Conservation (phyloP, 31 red algal species). For the Asparagopsis taxiformis region DNA sequence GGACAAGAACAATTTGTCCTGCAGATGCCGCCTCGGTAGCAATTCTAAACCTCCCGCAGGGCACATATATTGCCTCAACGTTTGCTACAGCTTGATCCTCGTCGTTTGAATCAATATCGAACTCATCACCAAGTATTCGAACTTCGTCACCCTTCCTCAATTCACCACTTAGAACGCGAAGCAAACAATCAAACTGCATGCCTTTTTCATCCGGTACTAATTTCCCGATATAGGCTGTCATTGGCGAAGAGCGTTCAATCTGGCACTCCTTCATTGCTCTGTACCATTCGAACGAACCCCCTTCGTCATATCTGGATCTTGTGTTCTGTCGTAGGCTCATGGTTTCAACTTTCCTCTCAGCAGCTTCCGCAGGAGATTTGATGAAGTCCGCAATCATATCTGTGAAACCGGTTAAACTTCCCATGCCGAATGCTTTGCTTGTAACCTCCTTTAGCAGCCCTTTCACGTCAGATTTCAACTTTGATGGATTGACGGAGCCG, state of each 20-base stretch:
- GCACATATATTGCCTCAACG: constrained; percentile 52
- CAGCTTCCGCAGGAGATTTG: constrained; percentile 26
- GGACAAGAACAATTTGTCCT: constrained; percentile 78
- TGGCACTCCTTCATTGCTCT: constrained; percentile 13
- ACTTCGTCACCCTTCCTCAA: constrained; percentile 33
- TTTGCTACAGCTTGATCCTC: constrained; percentile 75
- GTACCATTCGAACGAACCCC: background rate
- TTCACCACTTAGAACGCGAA: constrained; percentile 61
- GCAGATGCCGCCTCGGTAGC: constrained; percentile 42
- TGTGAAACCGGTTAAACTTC: constrained; percentile 40
- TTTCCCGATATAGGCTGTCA: constrained; percentile 68
- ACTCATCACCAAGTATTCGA: constrained; percentile 59
- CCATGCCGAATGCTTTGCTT: constrained; percentile 45
- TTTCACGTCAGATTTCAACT: constrained; percentile 34
- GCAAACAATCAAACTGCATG: constrained; percentile 64
- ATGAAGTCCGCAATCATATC: constrained; percentile 48
- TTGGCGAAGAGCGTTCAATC: constrained; percentile 7
- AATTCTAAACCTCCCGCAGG: constrained; percentile 77
- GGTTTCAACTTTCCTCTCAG: constrained; percentile 14
- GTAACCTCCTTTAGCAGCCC: constrained; percentile 28
- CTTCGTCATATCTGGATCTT: background rate
- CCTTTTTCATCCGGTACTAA: constrained; percentile 71
- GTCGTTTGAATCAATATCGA: constrained; percentile 32
- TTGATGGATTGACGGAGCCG: background rate
- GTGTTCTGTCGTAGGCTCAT: constrained; percentile 8